phyloP scores from a whole-genome alignment of 1,284 basidiomycete genomes.

The Cryptococcus sp. region DNA sequence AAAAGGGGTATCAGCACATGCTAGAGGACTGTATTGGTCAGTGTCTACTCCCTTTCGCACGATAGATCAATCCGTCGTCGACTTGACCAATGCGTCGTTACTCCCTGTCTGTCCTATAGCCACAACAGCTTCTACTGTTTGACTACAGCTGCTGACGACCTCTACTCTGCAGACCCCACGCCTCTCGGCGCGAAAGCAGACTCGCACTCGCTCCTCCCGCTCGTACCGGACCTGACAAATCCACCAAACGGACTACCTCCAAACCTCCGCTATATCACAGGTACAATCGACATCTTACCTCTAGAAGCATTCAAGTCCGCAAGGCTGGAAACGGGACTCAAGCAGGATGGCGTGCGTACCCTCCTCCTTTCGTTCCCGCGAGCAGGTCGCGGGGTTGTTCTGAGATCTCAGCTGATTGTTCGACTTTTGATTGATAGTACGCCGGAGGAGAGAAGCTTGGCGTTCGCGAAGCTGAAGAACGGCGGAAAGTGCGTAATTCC shows the following conservation, averaged over 20 bases:
- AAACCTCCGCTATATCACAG: constrained; percentile 8
- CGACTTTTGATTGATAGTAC: constrained; percentile 23
- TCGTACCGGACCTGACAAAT: constrained; percentile 22
- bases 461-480: constrained; percentile 32
- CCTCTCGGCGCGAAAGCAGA: constrained; percentile 33
- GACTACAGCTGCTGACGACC: background rate
- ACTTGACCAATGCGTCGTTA: background rate
- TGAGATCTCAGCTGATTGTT: no score
- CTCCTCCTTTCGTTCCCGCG: no score
- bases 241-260: constrained; percentile 15
- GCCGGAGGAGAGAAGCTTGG: constrained; percentile 37
- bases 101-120: background rate
- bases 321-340: constrained; percentile 34
- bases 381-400: no score
- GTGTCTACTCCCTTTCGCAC: constrained; percentile 12
- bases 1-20: constrained; percentile 44
- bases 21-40: constrained; percentile 48
- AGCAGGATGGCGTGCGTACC: constrained; percentile 38
- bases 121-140: background rate
- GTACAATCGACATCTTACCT: constrained; percentile 24
- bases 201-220: constrained; percentile 27
- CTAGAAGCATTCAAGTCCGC: constrained; percentile 28
- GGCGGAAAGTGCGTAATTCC: constrained; percentile 22
- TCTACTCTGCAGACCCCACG: constrained; percentile 30
- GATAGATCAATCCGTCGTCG: no score